These are phyloP conservation scores for Daldinia bambusicola DNA, from an alignment of 495 filamentous ascomycete genomes.

Conservation along the genomic window DNA sequence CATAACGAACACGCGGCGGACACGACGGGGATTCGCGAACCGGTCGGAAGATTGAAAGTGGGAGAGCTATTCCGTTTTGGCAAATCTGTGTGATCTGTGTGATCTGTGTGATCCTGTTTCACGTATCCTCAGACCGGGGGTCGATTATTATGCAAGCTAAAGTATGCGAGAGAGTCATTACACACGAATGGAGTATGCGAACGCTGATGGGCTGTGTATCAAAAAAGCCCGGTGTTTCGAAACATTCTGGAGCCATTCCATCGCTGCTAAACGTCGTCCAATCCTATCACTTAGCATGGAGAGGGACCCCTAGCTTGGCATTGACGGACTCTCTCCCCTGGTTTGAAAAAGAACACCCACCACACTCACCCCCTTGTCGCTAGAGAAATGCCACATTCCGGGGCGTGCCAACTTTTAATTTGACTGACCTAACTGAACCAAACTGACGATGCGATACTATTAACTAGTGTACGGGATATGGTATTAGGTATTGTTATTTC, in stretches of 20 bases:
- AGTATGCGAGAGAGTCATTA: not conserved
- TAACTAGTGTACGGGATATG: not conserved
- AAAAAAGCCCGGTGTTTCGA: constrained; percentile 34
- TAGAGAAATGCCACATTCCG: constrained; percentile 43
- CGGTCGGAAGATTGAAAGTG: constrained; percentile 15
- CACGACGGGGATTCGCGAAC: not conserved
- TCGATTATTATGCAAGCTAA: constrained; percentile 35
- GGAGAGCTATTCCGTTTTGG: constrained; percentile 30
- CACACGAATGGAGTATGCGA: not conserved
- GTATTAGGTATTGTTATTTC: not conserved
- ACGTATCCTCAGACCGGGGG: constrained; percentile 27
- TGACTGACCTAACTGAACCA: constrained; percentile 12
- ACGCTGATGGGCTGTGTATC: constrained; percentile 27
- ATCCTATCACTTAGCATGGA: constrained; percentile 5
- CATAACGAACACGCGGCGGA: too few species aligned
- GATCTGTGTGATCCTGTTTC: too few species aligned
- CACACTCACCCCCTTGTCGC: constrained; percentile 19
- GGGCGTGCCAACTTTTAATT: constrained; percentile 36
- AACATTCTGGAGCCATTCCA: constrained; percentile 38
- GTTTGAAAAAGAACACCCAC: not conserved
- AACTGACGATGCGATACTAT: constrained; percentile 14
- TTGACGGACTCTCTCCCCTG: not conserved
- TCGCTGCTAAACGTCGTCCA: constrained; percentile 19
- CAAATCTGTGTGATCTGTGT: constrained; percentile 10
- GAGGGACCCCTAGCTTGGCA: not conserved